Conservation (phyloP, 2,329 filamentous ascomycete genomes). For the Phialemonium atrogriseum region DNA sequence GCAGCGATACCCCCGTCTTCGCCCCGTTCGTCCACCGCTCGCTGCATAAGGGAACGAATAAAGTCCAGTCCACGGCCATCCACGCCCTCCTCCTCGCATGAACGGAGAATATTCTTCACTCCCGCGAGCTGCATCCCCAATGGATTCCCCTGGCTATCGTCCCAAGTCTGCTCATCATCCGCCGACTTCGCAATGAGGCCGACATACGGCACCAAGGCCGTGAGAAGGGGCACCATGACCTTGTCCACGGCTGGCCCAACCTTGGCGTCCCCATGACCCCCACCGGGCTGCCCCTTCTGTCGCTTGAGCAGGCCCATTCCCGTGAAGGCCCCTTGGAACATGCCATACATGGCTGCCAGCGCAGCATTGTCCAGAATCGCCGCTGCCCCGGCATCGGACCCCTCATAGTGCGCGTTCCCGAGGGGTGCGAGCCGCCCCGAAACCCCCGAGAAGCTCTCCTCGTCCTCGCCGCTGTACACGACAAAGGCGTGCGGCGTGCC, state of each 20-base stretch:
- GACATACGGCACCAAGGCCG: constrained; percentile 17
- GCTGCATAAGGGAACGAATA: too few relatives aligned
- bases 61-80: constrained; percentile 6
- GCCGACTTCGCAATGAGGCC: constrained; percentile 10
- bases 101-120: constrained; percentile 14
- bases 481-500: constrained; percentile 14
- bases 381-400: constrained; percentile 12
- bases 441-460: constrained; percentile 6
- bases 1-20: too few relatives aligned
- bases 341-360: constrained; percentile 18
- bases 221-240: constrained; percentile 15
- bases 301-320: constrained; percentile 16
- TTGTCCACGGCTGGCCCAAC: constrained; percentile 7
- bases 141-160: constrained; percentile 17
- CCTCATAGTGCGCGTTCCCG: constrained; percentile 12
- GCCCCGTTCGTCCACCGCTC: too few relatives aligned
- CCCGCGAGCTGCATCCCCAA: constrained; percentile 16
- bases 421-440: constrained; percentile 10
- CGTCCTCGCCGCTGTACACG: constrained; percentile 14
- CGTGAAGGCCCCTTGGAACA: constrained; percentile 16
- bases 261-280: too few relatives aligned
- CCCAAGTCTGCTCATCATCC: constrained; percentile 15
- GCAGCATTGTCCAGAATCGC: constrained; percentile 16
- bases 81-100: constrained; percentile 16
- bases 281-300: too few relatives aligned